These are phyloP conservation scores for Fusarium verticillioides DNA, from an alignment of 2,329 filamentous ascomycete species.

Conservation along the genomic window DNA sequence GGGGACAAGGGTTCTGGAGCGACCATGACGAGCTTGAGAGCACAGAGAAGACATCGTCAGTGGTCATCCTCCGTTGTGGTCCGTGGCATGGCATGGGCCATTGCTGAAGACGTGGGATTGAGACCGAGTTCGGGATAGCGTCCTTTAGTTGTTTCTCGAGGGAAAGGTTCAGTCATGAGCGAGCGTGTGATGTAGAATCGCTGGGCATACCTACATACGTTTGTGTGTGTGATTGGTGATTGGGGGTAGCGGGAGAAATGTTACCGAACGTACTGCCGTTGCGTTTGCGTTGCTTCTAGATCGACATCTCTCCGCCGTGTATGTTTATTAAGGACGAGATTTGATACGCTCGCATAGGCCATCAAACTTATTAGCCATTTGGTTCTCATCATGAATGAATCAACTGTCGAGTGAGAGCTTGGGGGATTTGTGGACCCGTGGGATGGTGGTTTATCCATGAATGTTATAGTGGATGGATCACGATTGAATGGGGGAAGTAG, in stretches of 20 bases:
- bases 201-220: background rate
- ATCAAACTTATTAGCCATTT: constrained; percentile 3
- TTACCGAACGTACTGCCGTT: background rate
- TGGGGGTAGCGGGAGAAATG: background rate
- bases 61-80: constrained; percentile 34
- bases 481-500: constrained; percentile 29
- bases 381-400: constrained; percentile 14
- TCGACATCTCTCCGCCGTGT: background rate
- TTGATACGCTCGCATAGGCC: constrained; percentile 18
- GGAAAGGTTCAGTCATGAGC: constrained; percentile 18
- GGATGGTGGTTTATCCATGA: constrained; percentile 41
- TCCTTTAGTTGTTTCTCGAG: constrained; percentile 10
- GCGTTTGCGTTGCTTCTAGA: background rate
- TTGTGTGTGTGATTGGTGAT: constrained; percentile 14
- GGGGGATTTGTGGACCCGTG: constrained; percentile 34
- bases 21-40: constrained; percentile 41
- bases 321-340: background rate
- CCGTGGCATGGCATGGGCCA: constrained; percentile 32
- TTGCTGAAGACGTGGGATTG: constrained; percentile 40
- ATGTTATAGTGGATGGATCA: constrained; percentile 39
- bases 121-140: constrained; percentile 33
- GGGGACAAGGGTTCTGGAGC: constrained; percentile 39
- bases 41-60: constrained; percentile 33
- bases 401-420: constrained; percentile 21
- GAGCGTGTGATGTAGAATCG: constrained; percentile 9